These are phyloP conservation scores for Pythium folliculosum DNA, from an alignment of 352 stramenopile genomes.

Conservation along the genomic window DNA sequence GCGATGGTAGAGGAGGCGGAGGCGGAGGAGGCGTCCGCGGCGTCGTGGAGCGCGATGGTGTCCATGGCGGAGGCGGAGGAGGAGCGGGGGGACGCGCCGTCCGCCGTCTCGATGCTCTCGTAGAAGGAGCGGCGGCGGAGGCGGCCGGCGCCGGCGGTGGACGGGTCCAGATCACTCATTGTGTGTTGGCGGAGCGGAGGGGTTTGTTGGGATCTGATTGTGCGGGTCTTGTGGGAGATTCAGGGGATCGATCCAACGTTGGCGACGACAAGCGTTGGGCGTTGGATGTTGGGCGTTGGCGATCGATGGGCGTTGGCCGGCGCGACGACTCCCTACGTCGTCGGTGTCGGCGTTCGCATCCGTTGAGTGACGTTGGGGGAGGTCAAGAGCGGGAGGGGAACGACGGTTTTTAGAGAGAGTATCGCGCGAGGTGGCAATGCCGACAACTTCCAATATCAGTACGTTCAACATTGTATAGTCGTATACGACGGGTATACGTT, in stretches of 20 bases:
- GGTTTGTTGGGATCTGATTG: background rate
- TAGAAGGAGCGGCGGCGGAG: slow-evolving; percentile 72
- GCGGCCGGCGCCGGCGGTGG: slow-evolving; percentile 41
- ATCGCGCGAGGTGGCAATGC: too few relatives aligned
- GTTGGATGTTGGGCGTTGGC: too few relatives aligned
- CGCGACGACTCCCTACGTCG: background rate
- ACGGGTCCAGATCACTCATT: slow-evolving; percentile 57
- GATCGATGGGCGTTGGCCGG: too few relatives aligned
- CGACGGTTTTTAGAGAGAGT: background rate
- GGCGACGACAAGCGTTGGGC: too few relatives aligned
- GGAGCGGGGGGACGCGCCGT: slow-evolving; percentile 24
- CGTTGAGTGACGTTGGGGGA: background rate
- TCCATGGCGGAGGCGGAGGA: slow-evolving; percentile 25
- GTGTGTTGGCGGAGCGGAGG: background rate
- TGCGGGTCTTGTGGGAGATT: too few relatives aligned
- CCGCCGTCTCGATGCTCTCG: slow-evolving; percentile 50
- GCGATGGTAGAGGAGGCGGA: slow-evolving; percentile 4
- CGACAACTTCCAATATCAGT: background rate
- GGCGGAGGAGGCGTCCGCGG: slow-evolving; percentile 4
- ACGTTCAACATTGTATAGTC: background rate
- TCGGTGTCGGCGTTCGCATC: background rate
- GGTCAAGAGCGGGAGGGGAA: background rate
- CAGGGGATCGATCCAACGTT: too few relatives aligned
- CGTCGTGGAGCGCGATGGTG: slow-evolving; percentile 20
- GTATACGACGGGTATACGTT: background rate